phyloP scores from a whole-genome alignment of 148 eudicot species.

The Vaccinium macrocarpon region DNA sequence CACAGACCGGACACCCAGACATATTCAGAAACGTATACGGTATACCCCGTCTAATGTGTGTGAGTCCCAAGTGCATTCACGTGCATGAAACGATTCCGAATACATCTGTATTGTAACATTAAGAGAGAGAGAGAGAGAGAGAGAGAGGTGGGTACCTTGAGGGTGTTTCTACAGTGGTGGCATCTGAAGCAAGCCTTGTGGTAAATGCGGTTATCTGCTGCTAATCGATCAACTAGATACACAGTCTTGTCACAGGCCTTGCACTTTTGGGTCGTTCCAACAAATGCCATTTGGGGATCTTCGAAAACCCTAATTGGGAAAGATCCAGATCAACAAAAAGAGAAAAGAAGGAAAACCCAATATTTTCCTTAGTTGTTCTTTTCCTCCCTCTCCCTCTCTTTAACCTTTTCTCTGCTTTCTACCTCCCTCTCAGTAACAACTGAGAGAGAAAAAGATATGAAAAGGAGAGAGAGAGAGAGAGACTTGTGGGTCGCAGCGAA shows the following conservation, averaged over 20 bases:
- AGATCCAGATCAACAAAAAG: neutral
- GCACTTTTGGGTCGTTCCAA: slow-evolving; percentile 65
- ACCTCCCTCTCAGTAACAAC: neutral
- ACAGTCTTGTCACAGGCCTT: slow-evolving; percentile 74
- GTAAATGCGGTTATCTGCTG: slow-evolving; percentile 56
- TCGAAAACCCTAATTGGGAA: neutral
- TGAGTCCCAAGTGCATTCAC: neutral
- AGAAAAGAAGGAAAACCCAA: neutral
- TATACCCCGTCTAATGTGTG: no score
- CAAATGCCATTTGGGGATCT: slow-evolving; percentile 34
- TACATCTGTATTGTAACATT: neutral
- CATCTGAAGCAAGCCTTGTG: slow-evolving; percentile 91
- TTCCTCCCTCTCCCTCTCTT: slow-evolving; percentile 9
- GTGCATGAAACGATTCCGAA: neutral
- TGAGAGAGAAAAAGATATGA: neutral
- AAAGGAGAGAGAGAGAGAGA: neutral
- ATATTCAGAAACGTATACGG: no score
- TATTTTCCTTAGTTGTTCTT: neutral
- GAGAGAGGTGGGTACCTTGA: slow-evolving; percentile 45
- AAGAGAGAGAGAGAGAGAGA: neutral
- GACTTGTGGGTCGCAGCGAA: slow-evolving; percentile 16
- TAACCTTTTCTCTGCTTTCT: neutral
- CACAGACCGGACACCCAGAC: no score
- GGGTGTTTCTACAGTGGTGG: slow-evolving; percentile 83
- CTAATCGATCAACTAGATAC: slow-evolving; percentile 66